A percentile compares a stretch with the other conserved stretches of the same genome.
phyloP scores from a whole-genome alignment of 257 asterid species.

The Misopates orontium region DNA sequence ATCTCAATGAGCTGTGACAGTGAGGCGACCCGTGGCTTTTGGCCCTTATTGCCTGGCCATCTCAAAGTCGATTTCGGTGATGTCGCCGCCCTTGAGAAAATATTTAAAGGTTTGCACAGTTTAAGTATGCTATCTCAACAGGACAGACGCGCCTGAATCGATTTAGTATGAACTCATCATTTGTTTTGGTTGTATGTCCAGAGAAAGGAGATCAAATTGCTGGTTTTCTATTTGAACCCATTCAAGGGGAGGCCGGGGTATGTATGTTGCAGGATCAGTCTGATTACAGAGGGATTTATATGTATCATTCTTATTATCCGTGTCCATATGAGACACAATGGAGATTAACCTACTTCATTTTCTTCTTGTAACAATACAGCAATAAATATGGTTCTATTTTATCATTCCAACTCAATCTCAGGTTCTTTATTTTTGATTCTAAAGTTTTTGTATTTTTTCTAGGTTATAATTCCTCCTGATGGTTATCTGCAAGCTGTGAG shows the following conservation, averaged over 20 bases:
- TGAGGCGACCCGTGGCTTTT: slow-evolving; percentile 87
- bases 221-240: slow-evolving; percentile 95
- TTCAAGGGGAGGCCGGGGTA: slow-evolving; percentile 99
- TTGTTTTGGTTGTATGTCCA: slow-evolving; percentile 33
- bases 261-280: slow-evolving; percentile 32
- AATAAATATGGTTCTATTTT: background rate
- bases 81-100: slow-evolving; percentile 62
- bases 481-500: slow-evolving; percentile 82
- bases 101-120: slow-evolving; percentile 61
- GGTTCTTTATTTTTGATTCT: background rate
- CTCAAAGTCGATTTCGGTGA: slow-evolving; percentile 93
- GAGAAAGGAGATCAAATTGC: slow-evolving; percentile 89
- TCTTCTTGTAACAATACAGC: slow-evolving; percentile 11
- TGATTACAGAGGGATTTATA: slow-evolving; percentile 1
- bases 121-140: slow-evolving; percentile 11
- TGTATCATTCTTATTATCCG: slow-evolving; percentile 10
- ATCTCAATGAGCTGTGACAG: slow-evolving; percentile 98
- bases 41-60: slow-evolving; percentile 89
- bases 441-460: too few relatives aligned
- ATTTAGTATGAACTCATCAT: too few relatives aligned
- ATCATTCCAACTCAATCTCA: slow-evolving; percentile 7
- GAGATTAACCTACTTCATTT: slow-evolving; percentile 2
- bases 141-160: background rate
- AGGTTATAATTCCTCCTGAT: slow-evolving; percentile 95
- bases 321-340: background rate